Base-by-base conservation (phyloP, 495 filamentous ascomycete species). In the Oidiodendron maius region DNA sequence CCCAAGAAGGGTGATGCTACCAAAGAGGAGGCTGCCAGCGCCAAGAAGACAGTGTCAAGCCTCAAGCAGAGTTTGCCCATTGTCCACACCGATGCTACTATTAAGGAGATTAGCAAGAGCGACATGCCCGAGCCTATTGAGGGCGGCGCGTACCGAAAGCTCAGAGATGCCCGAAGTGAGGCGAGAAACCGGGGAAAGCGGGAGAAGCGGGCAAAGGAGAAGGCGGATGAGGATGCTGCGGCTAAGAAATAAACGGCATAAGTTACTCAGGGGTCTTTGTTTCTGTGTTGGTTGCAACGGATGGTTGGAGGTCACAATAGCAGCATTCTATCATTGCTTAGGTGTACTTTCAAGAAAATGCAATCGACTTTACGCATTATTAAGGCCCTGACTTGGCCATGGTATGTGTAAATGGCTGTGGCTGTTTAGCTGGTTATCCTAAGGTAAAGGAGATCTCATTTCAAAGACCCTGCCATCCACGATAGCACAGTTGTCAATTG, bases 131-230 rank as follows among this genome's bases (percentile, higher is more conserved):
- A 82, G 72, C 72, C 74, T 34, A 77, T 87, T 69, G 83, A 89
- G 80, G 82, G 74, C 49, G 74, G 80, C 66, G 91, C 87, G 49
- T 97, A 86, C 79, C 77, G 78, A 65, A 82, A 79, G 53, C 80
- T 98, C 61, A 86, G 93, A 65, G 80, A 87, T 57, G 86, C 88
- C 52, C 80, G 91, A 70, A 83, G 81, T 63, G 89, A 95, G 62
- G 86, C 87, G 55, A 82, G 89, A 65, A 72, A 86, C 59, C 65
- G 78, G 28, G 93, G 93, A 63, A 75, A 77, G 61, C 83, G 90
- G 66, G 90, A 93, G 78, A 96, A 97, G 89, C 82, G 93, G 62
- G 84, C 79, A 48, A 86, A 84, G 81, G 86, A 82, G 51, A 96
- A 95, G 86, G 89, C 86, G 60, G 86, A 90, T 46, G 94, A 94